These are phyloP conservation scores for Drechslerella coelobrocha DNA, from an alignment of 2,329 filamentous ascomycete genomes.

Conservation along the genomic window DNA sequence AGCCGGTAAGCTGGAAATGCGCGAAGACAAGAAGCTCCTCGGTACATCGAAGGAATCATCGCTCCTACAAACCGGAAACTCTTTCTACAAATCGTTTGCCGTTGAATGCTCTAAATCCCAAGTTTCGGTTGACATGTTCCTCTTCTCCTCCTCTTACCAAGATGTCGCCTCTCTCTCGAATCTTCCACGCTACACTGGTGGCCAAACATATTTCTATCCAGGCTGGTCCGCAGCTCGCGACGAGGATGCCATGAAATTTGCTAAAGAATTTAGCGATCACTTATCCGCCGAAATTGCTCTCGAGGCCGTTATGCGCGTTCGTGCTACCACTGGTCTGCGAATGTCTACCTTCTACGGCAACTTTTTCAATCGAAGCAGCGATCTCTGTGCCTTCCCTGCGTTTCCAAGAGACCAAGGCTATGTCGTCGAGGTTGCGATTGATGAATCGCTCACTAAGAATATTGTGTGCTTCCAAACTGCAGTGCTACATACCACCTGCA, in stretches of 20 bases:
- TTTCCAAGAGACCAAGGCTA: conserved; percentile 98
- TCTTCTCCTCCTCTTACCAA: conserved; percentile 95
- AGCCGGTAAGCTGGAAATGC: conserved; percentile 85
- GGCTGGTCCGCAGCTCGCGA: conserved; percentile 93
- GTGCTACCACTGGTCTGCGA: conserved; percentile 89
- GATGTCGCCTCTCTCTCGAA: conserved; percentile 97
- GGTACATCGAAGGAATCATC: conserved; percentile 90
- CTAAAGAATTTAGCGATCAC: conserved; percentile 94
- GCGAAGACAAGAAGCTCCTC: conserved; percentile 94
- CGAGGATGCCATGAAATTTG: conserved; percentile 97
- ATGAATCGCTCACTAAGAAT: conserved; percentile 89
- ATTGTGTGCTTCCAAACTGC: conserved; percentile 92
- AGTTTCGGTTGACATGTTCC: conserved; percentile 97
- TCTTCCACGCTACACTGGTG: conserved; percentile 91
- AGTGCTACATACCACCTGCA: conserved; percentile 96
- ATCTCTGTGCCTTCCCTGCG: conserved; percentile 95
- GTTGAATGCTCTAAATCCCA: conserved; percentile 99
- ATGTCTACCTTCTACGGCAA: conserved; percentile 99
- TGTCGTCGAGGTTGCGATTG: conserved; percentile 96
- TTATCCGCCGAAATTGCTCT: conserved; percentile 95
- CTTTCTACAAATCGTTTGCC: conserved; percentile 98
- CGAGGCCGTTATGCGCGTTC: conserved; percentile 92
- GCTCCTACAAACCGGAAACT: conserved; percentile 88
- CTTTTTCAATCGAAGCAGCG: conserved; percentile 98
- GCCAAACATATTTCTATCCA: conserved; percentile 98